phyloP scores from a whole-genome alignment of 2,329 filamentous ascomycete genomes.

The Fusarium sp. region DNA sequence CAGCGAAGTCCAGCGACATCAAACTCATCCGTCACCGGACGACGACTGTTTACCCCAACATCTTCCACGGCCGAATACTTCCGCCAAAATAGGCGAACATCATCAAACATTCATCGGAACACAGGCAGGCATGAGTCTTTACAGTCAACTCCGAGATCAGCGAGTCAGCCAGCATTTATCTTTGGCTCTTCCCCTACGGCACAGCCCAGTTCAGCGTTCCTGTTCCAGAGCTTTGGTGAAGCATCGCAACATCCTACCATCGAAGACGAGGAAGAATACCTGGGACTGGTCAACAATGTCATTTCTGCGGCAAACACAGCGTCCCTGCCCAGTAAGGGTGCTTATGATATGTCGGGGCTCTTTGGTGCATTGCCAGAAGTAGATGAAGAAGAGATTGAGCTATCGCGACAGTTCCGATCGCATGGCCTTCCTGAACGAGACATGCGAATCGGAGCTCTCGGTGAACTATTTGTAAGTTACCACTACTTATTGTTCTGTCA shows the following conservation, averaged over 20 bases:
- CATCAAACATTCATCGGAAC: not conserved
- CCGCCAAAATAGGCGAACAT: not conserved
- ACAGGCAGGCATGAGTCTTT: not conserved
- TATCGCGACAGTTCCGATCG: slow-evolving; percentile 5
- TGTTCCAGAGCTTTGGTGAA: slow-evolving; percentile 7
- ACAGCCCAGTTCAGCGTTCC: slow-evolving; percentile 9
- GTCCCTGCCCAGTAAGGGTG: not conserved
- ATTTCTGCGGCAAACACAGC: not conserved
- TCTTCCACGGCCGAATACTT: not conserved
- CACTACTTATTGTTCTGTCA: not conserved
- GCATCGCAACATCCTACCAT: not conserved
- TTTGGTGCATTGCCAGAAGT: slow-evolving; percentile 24
- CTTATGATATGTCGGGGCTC: slow-evolving; percentile 1
- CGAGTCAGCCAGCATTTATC: slow-evolving; percentile 17
- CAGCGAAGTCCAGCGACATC: slow-evolving; percentile 24
- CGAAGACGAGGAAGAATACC: slow-evolving; percentile 21
- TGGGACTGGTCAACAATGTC: slow-evolving; percentile 12
- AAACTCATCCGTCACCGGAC: slow-evolving; percentile 5
- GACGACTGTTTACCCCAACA: slow-evolving; percentile 10
- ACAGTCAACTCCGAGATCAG: not conserved
- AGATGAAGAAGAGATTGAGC: slow-evolving; percentile 3
- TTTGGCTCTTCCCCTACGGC: slow-evolving; percentile 26
- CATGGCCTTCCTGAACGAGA: slow-evolving; percentile 18
- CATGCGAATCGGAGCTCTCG: slow-evolving; percentile 27
- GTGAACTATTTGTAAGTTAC: slow-evolving; percentile 32